These are phyloP conservation scores for Aspergillus versicolor DNA, from an alignment of 2,329 filamentous ascomycete species.

Conservation along the genomic window DNA sequence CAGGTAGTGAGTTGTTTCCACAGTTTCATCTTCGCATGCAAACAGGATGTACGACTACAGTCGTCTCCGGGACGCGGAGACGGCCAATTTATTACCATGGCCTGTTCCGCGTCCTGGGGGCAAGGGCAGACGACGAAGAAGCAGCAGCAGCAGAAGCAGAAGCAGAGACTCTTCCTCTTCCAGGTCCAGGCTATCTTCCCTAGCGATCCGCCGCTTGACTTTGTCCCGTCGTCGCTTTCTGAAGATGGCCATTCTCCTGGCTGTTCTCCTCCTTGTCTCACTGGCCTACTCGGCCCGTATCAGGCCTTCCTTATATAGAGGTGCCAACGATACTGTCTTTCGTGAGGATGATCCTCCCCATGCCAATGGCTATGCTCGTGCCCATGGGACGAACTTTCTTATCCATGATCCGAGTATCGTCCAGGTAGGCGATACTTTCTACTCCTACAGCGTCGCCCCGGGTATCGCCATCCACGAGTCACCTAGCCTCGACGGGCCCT, in stretches of 20 bases:
- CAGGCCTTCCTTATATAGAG: not conserved
- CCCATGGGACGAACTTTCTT: slow-evolving; percentile 17
- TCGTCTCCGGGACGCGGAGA: not conserved
- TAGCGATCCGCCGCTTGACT: not conserved
- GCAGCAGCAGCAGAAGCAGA: too few species aligned
- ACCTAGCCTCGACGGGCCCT: slow-evolving; percentile 30
- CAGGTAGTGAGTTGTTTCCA: not conserved
- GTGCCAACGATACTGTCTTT: not conserved
- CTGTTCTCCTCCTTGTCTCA: slow-evolving; percentile 1
- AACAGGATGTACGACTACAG: not conserved
- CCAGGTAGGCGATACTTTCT: slow-evolving; percentile 26
- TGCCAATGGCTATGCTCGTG: not conserved
- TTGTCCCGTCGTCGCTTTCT: not conserved
- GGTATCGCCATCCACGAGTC: slow-evolving; percentile 32
- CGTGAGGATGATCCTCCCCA: not conserved
- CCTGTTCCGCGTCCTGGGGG: not conserved
- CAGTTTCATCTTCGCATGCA: not conserved
- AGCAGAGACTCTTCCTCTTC: too few species aligned
- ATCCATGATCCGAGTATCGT: slow-evolving; percentile 37
- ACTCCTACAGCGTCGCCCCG: slow-evolving; percentile 33
- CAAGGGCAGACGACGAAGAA: not conserved
- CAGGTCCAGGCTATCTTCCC: not conserved
- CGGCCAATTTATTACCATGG: slow-evolving; percentile 5
- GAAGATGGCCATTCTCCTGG: slow-evolving; percentile 10
- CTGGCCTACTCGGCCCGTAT: not conserved